A percentile compares a stretch with the other conserved stretches of the same genome.
Evolutionary conservation across 768 basidiomycete species (phyloP).

Genomic region (Paxillus involutus): DNA sequence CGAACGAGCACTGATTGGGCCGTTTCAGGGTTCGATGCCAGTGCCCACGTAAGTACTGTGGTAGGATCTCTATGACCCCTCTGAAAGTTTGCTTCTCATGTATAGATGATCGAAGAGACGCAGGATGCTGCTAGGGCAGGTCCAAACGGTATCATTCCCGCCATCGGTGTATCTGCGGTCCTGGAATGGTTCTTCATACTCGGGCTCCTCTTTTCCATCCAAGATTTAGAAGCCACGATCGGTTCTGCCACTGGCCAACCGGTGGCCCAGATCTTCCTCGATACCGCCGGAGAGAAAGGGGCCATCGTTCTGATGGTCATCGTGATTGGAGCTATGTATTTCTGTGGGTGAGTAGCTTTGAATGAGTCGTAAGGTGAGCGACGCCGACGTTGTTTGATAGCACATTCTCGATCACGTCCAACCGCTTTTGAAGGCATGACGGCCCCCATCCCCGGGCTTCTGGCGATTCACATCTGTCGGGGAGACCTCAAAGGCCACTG

Average conservation of each 20-base stretch:
- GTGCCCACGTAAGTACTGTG: conserved; percentile 54
- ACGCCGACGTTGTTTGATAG: conserved; percentile 27
- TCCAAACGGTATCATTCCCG: conserved; percentile 65
- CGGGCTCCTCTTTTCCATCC: conserved; percentile 74
- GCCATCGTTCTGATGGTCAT: conserved; percentile 76
- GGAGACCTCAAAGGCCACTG: no score
- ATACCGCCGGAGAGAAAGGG: conserved; percentile 71
- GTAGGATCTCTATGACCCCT: not conserved
- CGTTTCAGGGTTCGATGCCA: conserved; percentile 64
- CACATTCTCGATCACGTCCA: conserved; percentile 76
- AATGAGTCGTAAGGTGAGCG: not conserved
- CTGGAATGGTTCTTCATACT: conserved; percentile 77
- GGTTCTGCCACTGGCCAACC: conserved; percentile 60
- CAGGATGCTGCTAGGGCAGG: conserved; percentile 67
- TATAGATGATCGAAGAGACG: conserved; percentile 78
- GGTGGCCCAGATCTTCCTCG: conserved; percentile 76
- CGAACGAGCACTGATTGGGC: not conserved
- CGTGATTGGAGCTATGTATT: conserved; percentile 71
- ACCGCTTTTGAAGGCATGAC: no score
- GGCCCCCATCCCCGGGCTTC: no score
- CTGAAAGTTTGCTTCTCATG: not conserved
- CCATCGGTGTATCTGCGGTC: conserved; percentile 69
- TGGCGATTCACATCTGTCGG: no score
- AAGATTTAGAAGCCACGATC: conserved; percentile 60
- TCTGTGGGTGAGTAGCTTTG: conserved; percentile 52